Evolutionary conservation across 352 stramenopile species (phyloP), one percentile per base, ranked within the genome.

Genomic region (Pseudoperonospora humuli): DNA sequence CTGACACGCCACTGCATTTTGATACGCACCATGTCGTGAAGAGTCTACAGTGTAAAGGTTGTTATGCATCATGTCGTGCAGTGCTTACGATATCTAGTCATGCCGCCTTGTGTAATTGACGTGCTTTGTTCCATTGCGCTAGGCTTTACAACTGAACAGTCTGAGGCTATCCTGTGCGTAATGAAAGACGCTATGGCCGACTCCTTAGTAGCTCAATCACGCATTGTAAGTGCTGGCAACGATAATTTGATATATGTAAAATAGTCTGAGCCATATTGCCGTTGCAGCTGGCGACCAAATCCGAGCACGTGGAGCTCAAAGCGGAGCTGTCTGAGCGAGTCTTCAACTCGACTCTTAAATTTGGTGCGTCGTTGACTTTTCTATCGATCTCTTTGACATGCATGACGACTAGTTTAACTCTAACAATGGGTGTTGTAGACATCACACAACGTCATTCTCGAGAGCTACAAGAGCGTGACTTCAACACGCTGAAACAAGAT

Each of bases 291-390:
- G 81, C 78, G 38, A 89, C 81, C 50, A 93, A 93, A 57, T 76
- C 76, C 10, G 81, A 93, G 54, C 79, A 93, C 36, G 70, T 91
- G 13, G 76, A 93, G 44, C 67, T 93, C 28, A 84, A 85, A 40
- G 78, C 81, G 8, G 81, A 93, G 48, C 67, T 93, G 24, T 90
- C 81, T 5, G 78, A 93, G 58, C 80, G 79, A 27, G 81, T 93
- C 9, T 90, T 93, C 49, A 90, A 90, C 59, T 93, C 81, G 31
- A 93, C 81, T 14, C 74, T 93, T 36, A 93, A 93, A 48, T 93
- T 93, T 39, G 81, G 81, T 93, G 41, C 9, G 54, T 36, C 54
- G 14, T 35, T 2, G 8, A 20, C 5, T 28, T 15, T 48, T 25
- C n/a, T n/a, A n/a, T n/a, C n/a, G n/a, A n/a, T n/a, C n/a, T n/a